These are phyloP conservation scores for Ustulina deusta DNA, from an alignment of 2,329 filamentous ascomycete genomes.

Conservation along the genomic window DNA sequence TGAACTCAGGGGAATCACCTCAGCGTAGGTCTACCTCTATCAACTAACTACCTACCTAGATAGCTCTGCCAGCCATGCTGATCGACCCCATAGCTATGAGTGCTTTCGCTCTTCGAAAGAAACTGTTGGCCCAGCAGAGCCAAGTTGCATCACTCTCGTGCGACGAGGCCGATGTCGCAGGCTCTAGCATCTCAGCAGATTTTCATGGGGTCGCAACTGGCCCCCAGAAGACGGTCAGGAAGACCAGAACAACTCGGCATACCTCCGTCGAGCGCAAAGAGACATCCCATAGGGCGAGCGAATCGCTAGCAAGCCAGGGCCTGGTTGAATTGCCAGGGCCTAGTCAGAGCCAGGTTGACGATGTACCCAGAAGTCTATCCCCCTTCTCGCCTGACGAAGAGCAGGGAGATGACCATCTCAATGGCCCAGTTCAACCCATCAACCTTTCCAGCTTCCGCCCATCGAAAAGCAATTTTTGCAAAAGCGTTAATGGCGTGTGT, in stretches of 20 bases:
- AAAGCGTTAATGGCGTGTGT: slow-evolving; percentile 42
- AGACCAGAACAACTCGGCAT: slow-evolving; percentile 11
- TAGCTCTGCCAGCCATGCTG: slow-evolving; percentile 6
- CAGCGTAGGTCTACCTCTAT: slow-evolving; percentile 50
- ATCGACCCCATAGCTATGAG: slow-evolving; percentile 53
- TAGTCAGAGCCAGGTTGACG: slow-evolving; percentile 5
- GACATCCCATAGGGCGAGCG: background rate
- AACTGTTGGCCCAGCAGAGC: slow-evolving; percentile 50
- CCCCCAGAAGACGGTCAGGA: slow-evolving; percentile 40
- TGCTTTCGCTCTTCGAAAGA: slow-evolving; percentile 59
- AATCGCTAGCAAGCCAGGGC: background rate
- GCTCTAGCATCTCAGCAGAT: slow-evolving; percentile 3
- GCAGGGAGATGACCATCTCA: slow-evolving; percentile 20
- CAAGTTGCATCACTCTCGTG: slow-evolving; percentile 16
- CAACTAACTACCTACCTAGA: background rate
- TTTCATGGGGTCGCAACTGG: slow-evolving; percentile 7
- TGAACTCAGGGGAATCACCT: slow-evolving; percentile 52
- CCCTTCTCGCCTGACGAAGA: slow-evolving; percentile 26
- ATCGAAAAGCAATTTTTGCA: slow-evolving; percentile 45
- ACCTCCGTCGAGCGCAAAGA: slow-evolving; percentile 6
- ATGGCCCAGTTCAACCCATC: slow-evolving; percentile 31
- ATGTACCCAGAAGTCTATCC: slow-evolving; percentile 21
- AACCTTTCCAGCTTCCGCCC: slow-evolving; percentile 49
- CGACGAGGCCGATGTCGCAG: slow-evolving; percentile 17
- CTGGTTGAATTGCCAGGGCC: slow-evolving; percentile 5